Conservation (phyloP, 352 stramenopile genomes). For the Blastocystis sp. region DNA sequence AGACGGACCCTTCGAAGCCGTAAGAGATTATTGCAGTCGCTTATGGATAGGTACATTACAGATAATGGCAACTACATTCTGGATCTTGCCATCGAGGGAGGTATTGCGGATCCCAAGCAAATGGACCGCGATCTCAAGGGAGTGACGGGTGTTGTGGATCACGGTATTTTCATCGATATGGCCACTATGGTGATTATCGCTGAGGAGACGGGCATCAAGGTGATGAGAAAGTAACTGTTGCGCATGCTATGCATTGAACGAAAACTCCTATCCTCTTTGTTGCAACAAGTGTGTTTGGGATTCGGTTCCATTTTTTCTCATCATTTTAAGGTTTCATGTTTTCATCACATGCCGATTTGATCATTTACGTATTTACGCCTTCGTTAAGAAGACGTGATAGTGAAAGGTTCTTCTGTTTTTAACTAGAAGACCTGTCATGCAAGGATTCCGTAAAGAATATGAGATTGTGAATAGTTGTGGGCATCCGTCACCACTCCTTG, state of each 20-base stretch:
- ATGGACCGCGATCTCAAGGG: neutral
- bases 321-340: too few species aligned
- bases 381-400: too few species aligned
- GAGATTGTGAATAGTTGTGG: too few species aligned
- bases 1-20: neutral
- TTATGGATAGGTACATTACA: neutral
- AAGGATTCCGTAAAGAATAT: too few species aligned
- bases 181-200: neutral
- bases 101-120: neutral
- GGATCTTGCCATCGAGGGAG: neutral
- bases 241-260: neutral
- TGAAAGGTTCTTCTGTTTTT: too few species aligned
- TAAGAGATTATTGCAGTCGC: neutral
- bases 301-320: neutral
- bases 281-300: neutral
- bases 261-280: too few species aligned
- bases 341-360: too few species aligned
- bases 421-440: too few species aligned
- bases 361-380: too few species aligned
- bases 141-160: conserved; percentile 19
- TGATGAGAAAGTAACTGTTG: neutral
- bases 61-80: conserved; percentile 50
- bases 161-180: conserved; percentile 35
- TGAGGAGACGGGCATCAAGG: neutral
- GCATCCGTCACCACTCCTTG: too few species aligned